These are phyloP conservation scores for Hypericum androsaemum DNA, from an alignment of 345 rosid species.

Conservation along the genomic window DNA sequence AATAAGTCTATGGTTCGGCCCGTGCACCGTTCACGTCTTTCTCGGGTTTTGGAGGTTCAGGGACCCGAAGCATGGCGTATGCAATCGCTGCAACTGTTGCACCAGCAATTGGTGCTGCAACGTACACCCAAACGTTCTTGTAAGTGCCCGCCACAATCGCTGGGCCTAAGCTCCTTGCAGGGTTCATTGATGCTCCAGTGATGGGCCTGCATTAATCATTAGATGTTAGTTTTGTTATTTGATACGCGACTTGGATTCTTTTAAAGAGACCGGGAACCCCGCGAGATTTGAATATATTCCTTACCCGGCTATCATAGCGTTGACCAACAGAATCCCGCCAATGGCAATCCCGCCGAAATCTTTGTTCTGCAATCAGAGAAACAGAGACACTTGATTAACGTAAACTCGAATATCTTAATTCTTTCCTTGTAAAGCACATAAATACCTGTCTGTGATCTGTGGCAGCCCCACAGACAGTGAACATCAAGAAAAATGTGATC, in stretches of 20 bases:
- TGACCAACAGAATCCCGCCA: slow-evolving; percentile 26
- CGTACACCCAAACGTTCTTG: slow-evolving; percentile 36
- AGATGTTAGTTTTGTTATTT: too few relatives aligned
- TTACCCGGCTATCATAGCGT: slow-evolving; percentile 41
- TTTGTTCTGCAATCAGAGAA: slow-evolving; percentile 20
- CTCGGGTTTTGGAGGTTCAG: slow-evolving; percentile 18
- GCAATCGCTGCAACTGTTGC: slow-evolving; percentile 27
- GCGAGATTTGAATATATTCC: neutral
- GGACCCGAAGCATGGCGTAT: slow-evolving; percentile 24
- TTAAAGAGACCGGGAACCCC: too few relatives aligned
- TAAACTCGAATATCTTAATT: neutral
- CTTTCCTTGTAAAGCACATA: neutral
- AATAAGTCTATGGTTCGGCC: slow-evolving; percentile 18
- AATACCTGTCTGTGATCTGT: slow-evolving; percentile 41
- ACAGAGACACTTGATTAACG: neutral
- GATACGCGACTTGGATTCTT: too few relatives aligned
- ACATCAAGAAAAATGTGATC: slow-evolving; percentile 31
- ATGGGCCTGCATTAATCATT: slow-evolving; percentile 29
- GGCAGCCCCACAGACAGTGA: slow-evolving; percentile 27
- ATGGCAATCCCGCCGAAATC: slow-evolving; percentile 29
- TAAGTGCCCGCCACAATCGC: slow-evolving; percentile 32
- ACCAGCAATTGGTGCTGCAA: slow-evolving; percentile 33
- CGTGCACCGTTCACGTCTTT: slow-evolving; percentile 7
- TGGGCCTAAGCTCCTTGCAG: slow-evolving; percentile 46
- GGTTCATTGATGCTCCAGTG: slow-evolving; percentile 55